Evolutionary conservation across 148 eudicot species (phyloP).

Genomic region (Gaultheria prostrata): DNA sequence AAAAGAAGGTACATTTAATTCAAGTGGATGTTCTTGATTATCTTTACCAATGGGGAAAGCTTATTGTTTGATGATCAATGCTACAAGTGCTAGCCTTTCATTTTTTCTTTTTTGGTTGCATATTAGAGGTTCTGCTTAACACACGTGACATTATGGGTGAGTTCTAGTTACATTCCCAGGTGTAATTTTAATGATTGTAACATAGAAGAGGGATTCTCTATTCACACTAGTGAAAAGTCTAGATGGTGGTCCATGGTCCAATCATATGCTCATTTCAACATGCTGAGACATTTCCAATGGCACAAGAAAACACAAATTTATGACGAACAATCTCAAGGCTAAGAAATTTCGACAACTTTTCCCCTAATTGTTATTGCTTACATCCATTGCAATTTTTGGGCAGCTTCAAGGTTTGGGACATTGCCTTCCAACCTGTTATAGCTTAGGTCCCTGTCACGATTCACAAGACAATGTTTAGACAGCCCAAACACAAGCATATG

Average conservation of each 20-base stretch:
- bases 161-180: neutral
- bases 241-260: too few species aligned
- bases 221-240: neutral
- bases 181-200: neutral
- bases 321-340: neutral
- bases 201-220: neutral
- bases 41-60: neutral
- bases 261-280: too few species aligned
- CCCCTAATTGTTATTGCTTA: constrained; percentile 26
- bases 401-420: constrained; percentile 31
- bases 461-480: neutral
- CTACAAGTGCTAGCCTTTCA: too few species aligned
- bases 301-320: neutral
- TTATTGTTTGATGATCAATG: neutral
- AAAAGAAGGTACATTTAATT: too few species aligned
- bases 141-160: neutral
- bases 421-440: constrained; percentile 25
- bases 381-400: constrained; percentile 24
- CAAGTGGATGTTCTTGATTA: too few species aligned
- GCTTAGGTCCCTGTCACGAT: neutral
- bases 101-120: too few species aligned
- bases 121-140: neutral
- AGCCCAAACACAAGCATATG: neutral
- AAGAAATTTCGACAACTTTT: neutral
- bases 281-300: neutral